A percentile compares a stretch with the other conserved stretches of the same genome.
These are phyloP conservation scores for Abelmoschus esculentus DNA, from an alignment of 345 rosid species.

Conservation along the genomic window DNA sequence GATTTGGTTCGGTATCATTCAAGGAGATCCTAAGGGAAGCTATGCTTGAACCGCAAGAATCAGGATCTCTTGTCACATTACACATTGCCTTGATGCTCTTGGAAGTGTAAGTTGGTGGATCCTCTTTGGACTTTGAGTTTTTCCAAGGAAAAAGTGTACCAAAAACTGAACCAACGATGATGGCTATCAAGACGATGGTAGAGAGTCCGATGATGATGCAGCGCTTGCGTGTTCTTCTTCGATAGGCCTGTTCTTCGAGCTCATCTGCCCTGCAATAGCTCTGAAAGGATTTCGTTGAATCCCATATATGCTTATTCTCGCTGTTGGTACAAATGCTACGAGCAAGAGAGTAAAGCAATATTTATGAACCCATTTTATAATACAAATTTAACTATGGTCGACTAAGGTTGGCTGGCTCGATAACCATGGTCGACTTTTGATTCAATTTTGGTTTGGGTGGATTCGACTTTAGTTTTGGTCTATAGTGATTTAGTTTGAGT, in stretches of 20 bases:
- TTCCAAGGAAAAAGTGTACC: constrained; percentile 6
- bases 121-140: not conserved
- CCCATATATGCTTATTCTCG: not conserved
- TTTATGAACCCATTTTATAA: not conserved
- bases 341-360: not conserved
- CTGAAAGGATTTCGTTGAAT: constrained; percentile 4
- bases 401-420: not conserved
- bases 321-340: not conserved
- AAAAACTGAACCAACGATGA: not conserved
- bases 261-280: constrained; percentile 9
- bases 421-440: not conserved
- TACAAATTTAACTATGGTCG: not conserved
- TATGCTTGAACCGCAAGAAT: constrained; percentile 24
- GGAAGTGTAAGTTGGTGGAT: not conserved
- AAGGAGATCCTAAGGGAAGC: constrained; percentile 15
- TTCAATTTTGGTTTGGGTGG: too few species aligned
- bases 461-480: too few species aligned
- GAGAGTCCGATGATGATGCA: constrained; percentile 13
- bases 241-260: constrained; percentile 17
- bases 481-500: too few species aligned
- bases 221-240: constrained; percentile 18
- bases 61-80: constrained; percentile 22
- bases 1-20: not conserved
- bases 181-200: constrained; percentile 3
- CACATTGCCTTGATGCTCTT: constrained; percentile 19